Evolutionary conservation across 2,329 filamentous ascomycete genomes (phyloP).

Genomic region (Aspergillus latus): DNA sequence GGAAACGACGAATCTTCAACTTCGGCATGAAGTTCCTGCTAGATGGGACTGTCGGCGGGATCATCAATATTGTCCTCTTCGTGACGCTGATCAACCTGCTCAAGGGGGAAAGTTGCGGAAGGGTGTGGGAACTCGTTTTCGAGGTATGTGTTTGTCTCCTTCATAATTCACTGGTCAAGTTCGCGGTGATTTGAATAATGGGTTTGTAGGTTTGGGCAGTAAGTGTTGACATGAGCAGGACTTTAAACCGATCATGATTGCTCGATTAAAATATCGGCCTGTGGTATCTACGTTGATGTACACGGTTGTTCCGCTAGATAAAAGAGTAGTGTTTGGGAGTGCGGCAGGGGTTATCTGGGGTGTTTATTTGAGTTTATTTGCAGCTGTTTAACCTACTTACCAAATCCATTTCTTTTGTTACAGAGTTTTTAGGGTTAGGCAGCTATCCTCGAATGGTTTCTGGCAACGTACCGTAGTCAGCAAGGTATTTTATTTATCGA

Average conservation of each 20-base stretch:
- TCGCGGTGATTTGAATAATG: not conserved
- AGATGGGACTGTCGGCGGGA: conserved; percentile 58
- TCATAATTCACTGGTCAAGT: not conserved
- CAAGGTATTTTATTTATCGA: too few relatives aligned
- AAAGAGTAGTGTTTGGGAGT: conserved; percentile 68
- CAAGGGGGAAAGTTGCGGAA: conserved; percentile 31
- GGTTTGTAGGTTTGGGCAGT: conserved; percentile 1
- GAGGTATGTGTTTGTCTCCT: conserved; percentile 28
- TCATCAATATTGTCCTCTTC: conserved; percentile 59
- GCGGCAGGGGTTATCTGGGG: conserved; percentile 72
- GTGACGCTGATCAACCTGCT: conserved; percentile 54
- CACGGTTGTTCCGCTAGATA: conserved; percentile 68
- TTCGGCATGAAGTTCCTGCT: conserved; percentile 56
- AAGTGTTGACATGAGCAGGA: conserved; percentile 43
- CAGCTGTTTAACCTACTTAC: conserved; percentile 7
- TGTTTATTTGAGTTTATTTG: conserved; percentile 69
- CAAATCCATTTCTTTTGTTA: not conserved
- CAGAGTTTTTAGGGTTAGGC: not conserved
- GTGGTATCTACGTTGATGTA: conserved; percentile 69
- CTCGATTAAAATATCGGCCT: conserved; percentile 74
- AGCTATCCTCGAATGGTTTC: too few relatives aligned
- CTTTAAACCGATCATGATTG: conserved; percentile 64
- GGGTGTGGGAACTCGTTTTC: conserved; percentile 31
- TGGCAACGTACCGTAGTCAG: too few relatives aligned
- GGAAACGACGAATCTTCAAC: conserved; percentile 47